Conservation (phyloP, 148 eudicot species). For the Drosera capensis region DNA sequence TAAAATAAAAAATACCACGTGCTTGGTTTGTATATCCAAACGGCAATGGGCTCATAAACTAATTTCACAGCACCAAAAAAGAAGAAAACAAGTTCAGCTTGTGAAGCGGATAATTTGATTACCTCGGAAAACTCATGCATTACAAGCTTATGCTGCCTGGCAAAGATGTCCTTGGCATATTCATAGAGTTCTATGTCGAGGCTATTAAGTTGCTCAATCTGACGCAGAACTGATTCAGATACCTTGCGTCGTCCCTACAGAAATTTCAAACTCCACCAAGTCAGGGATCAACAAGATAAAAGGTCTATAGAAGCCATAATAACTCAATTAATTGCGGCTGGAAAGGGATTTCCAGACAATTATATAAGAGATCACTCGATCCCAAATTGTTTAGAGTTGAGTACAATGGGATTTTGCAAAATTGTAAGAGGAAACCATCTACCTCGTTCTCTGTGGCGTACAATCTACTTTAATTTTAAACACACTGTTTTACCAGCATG, state of each 20-base stretch:
- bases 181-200: slow-evolving; percentile 77
- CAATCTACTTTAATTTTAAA: not conserved
- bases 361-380: too few relatives aligned
- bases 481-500: not conserved
- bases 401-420: too few relatives aligned
- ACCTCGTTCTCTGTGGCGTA: not conserved
- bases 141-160: slow-evolving; percentile 36
- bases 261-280: not conserved
- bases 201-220: slow-evolving; percentile 51
- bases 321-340: too few relatives aligned
- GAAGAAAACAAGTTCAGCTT: too few relatives aligned
- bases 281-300: not conserved
- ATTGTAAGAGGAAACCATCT: too few relatives aligned
- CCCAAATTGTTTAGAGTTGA: too few relatives aligned
- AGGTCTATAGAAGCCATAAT: slow-evolving; percentile 3
- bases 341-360: too few relatives aligned
- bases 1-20: not conserved
- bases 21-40: not conserved
- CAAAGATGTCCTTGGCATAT: slow-evolving; percentile 51
- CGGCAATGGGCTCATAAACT: too few relatives aligned
- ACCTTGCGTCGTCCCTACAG: slow-evolving; percentile 59
- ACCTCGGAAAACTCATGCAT: slow-evolving; percentile 13
- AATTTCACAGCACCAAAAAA: too few relatives aligned
- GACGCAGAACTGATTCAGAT: slow-evolving; percentile 44
- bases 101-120: not conserved